Conservation (phyloP, 2,329 filamentous ascomycete species). For the Phoma sp. region DNA sequence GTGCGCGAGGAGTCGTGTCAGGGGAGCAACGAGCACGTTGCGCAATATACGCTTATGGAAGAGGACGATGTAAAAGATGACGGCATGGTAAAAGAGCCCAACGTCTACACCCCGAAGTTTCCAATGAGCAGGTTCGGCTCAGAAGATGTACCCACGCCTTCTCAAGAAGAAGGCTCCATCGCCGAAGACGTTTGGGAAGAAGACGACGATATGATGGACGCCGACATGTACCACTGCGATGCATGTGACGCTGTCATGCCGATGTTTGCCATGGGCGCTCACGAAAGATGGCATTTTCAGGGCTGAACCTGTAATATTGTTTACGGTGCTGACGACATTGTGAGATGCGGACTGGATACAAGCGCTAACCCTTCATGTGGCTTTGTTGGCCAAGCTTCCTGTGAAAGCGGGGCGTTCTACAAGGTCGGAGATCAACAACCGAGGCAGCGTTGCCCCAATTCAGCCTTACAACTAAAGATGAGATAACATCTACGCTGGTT, state of each 20-base stretch:
- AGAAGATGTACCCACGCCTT: constrained; percentile 40
- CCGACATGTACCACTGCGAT: constrained; percentile 50
- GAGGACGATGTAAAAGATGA: not conserved
- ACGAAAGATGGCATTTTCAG: constrained; percentile 59
- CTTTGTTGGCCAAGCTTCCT: not conserved
- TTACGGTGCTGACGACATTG: not conserved
- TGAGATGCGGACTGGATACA: not conserved
- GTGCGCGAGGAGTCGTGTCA: not conserved
- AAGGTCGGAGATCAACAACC: constrained; percentile 9
- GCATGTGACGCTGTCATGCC: constrained; percentile 63
- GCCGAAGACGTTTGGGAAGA: constrained; percentile 34
- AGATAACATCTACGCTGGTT: not conserved
- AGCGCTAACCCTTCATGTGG: constrained; percentile 6
- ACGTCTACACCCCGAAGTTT: not conserved
- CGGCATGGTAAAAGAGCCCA: constrained; percentile 24
- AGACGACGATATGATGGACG: constrained; percentile 42
- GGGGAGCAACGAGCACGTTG: constrained; percentile 19
- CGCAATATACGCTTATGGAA: constrained; percentile 38
- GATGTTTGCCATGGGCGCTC: constrained; percentile 64
- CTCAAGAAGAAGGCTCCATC: constrained; percentile 26
- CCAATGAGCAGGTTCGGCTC: constrained; percentile 29
- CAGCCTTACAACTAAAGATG: not conserved
- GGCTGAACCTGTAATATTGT: constrained; percentile 25
- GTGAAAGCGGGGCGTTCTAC: not conserved
- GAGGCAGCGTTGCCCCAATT: not conserved